Evolutionary conservation across 306 rosid genomes (phyloP).

Genomic region (Trifolium dubium): DNA sequence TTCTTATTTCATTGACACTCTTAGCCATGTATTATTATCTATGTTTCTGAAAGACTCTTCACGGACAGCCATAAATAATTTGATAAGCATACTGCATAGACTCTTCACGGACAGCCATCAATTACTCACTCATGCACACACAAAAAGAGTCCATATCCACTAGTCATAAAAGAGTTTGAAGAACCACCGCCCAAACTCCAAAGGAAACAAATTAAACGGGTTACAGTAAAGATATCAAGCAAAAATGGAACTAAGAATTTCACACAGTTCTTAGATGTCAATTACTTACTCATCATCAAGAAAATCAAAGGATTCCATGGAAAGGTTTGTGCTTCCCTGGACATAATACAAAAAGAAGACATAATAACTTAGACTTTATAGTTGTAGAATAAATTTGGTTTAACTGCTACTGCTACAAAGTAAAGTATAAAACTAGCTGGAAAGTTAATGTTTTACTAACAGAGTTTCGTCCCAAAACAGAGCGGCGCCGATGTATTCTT

Average conservation of each 20-base stretch:
- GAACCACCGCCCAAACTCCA: conserved; percentile 12
- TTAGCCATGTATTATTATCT: not conserved
- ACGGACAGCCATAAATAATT: conserved; percentile 3
- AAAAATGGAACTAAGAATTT: not conserved
- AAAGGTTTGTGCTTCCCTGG: conserved; percentile 24
- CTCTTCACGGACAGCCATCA: conserved; percentile 14
- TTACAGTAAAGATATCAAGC: not conserved
- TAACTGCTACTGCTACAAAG: no score
- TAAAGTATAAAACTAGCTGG: conserved; percentile 5
- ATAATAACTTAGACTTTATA: conserved; percentile 12
- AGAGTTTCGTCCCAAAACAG: not conserved
- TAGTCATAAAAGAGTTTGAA: conserved; percentile 11
- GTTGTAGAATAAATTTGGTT: not conserved
- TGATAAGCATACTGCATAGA: conserved; percentile 13
- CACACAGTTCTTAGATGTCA: conserved; percentile 40
- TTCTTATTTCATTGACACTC: not conserved
- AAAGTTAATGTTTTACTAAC: conserved; percentile 18
- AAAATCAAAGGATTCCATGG: conserved; percentile 50
- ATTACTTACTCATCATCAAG: conserved; percentile 72
- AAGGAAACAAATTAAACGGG: conserved; percentile 10
- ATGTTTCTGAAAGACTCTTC: conserved; percentile 20
- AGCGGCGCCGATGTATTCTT: not conserved
- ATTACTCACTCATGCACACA: conserved; percentile 14
- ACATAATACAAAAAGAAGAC: conserved; percentile 4
- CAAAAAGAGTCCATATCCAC: conserved; percentile 18